A percentile compares a stretch with the other conserved stretches of the same genome.
Conservation (phyloP, 139 green algal species). For the Mychonastes homosphaera region DNA sequence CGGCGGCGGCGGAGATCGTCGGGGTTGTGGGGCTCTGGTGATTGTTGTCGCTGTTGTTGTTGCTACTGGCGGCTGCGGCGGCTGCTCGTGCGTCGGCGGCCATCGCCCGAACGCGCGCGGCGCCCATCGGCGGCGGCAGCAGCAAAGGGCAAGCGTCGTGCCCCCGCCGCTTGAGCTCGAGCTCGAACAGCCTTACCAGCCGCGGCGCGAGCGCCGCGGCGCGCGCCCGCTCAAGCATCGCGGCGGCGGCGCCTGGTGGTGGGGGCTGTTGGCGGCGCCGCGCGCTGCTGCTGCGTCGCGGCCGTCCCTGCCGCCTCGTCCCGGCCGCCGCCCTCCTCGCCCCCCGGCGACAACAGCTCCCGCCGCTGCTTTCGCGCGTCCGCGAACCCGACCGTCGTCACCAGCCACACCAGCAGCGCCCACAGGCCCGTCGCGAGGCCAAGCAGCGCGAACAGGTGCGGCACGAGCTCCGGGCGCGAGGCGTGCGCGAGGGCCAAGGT, state of each 20-base stretch:
- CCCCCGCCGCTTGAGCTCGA: neutral
- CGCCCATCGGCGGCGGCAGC: no score
- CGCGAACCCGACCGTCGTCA: conserved; percentile 17
- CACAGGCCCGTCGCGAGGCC: conserved; percentile 29
- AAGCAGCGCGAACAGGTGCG: conserved; percentile 32
- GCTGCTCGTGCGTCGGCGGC: neutral
- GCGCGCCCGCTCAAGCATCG: neutral
- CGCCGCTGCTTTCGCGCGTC: conserved; percentile 20
- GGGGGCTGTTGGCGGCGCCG: neutral
- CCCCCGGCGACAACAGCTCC: conserved; percentile 11
- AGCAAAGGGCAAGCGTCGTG: neutral
- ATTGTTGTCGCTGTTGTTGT: no score
- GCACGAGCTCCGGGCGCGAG: conserved; percentile 11
- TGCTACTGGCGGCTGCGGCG: neutral
- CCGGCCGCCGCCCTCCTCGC: neutral
- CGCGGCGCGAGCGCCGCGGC: neutral
- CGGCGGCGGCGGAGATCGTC: no score
- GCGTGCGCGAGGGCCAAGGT: conserved; percentile 14
- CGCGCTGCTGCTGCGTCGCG: neutral
- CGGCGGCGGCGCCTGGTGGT: neutral
- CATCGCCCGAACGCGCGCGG: neutral
- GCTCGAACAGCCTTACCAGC: conserved; percentile 4
- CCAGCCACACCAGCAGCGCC: conserved; percentile 34
- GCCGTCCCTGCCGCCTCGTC: neutral
- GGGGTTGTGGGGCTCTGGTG: no score